Evolutionary conservation across 805 yeast genomes (phyloP), one percentile per base, ranked within the genome.

Genomic region (Starmera pachycereana): DNA sequence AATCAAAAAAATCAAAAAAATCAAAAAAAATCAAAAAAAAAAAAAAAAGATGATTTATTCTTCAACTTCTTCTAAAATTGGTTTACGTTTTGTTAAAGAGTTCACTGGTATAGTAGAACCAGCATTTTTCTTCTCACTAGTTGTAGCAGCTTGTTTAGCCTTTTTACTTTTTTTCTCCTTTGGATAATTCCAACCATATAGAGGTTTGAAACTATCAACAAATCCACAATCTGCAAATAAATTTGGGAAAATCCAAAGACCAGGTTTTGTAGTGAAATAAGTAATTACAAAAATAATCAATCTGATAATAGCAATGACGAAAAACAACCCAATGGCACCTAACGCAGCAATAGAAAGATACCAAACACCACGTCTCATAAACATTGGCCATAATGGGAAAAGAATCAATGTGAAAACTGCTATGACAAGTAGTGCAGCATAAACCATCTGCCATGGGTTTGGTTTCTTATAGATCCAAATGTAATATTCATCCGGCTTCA

Each of bases 231-330:
- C 98, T 46, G 81, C 98, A 62, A 89, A 92, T 56, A 92, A 69
- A 57, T 90, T 90, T 41, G 98, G 98, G 71, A 87, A 90, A 36
- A 92, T 58, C 98, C 98, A 92, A 57, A 92, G 71, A n/a, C 95
- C 95, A 34, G 77, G 76, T 8, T 77, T 74, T 41, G 72, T 63
- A 1, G 74, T 61, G 37, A 80, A 63, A 47, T 73, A 71, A 0
- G 88, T 73, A 38, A 82, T 49, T 22, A 71, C 49, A 51, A 78
- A 86, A 22, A 92, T 56, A 33, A 89, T 68, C 56, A 89, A 66
- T 55, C 98, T 73, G 29, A 90, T 63, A 35, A 92, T 69, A 2
- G 97, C 95, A 50, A 84, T 60, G 16, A 63, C 82, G 48, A 92
- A 82, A 61, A 92, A 81, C 36, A 74, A 64, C 5, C 78, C 88